phyloP scores from a whole-genome alignment of 805 yeast genomes.

The Saccharomycopsis sp. region DNA sequence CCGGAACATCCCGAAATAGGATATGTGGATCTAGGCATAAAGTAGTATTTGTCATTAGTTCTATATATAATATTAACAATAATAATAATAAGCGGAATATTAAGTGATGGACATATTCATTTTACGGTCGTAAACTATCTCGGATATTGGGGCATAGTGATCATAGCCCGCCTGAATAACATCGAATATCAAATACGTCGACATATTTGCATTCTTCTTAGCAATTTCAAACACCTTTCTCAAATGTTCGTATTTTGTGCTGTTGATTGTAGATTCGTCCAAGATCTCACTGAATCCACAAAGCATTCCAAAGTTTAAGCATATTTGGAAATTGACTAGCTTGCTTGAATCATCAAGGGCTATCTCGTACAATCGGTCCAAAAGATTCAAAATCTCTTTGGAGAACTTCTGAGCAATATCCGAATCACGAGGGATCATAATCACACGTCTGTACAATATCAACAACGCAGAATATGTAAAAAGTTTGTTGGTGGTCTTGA shows the following conservation, averaged over 20 bases:
- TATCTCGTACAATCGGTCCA: not conserved
- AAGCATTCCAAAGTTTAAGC: slow-evolving; percentile 6
- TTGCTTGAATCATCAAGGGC: not conserved
- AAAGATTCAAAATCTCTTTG: slow-evolving; percentile 5
- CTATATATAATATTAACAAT: too few species aligned
- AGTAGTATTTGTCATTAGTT: too few species aligned
- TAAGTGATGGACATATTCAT: slow-evolving; percentile 3
- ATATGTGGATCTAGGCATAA: too few species aligned
- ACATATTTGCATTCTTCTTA: slow-evolving; percentile 9
- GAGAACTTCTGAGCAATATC: slow-evolving; percentile 11
- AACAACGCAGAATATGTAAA: slow-evolving; percentile 8
- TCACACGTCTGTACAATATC: slow-evolving; percentile 14
- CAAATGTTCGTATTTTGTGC: not conserved
- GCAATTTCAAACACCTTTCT: slow-evolving; percentile 7
- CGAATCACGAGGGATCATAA: slow-evolving; percentile 14
- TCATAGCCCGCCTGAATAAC: slow-evolving; percentile 12
- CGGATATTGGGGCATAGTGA: slow-evolving; percentile 12
- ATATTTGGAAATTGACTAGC: slow-evolving; percentile 1
- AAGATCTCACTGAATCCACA: slow-evolving; percentile 13
- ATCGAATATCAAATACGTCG: slow-evolving; percentile 13
- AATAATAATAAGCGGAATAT: not conserved
- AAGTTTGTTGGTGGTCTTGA: slow-evolving; percentile 10
- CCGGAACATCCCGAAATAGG: too few species aligned
- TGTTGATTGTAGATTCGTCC: not conserved
- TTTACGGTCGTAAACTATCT: slow-evolving; percentile 7